These are phyloP conservation scores for Dalbergia oliveri DNA, from an alignment of 306 rosid species.

Conservation along the genomic window DNA sequence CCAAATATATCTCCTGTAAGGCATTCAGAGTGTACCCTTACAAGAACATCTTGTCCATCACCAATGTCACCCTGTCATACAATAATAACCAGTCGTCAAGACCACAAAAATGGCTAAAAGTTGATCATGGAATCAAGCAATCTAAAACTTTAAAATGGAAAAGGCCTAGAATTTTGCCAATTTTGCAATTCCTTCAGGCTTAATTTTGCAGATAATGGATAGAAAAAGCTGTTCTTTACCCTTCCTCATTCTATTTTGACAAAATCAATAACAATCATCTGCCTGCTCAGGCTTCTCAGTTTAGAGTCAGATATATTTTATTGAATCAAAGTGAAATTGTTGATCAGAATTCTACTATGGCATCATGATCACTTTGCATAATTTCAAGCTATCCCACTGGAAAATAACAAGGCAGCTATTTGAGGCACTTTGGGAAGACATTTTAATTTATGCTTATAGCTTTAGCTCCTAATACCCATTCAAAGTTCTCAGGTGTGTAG, in stretches of 20 bases:
- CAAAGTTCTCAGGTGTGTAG: no score
- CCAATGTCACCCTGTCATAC: conserved; percentile 82
- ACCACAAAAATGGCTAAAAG: conserved; percentile 4
- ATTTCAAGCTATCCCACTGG: not conserved
- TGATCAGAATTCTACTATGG: not conserved
- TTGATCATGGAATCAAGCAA: conserved; percentile 16
- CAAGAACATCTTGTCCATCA: conserved; percentile 89
- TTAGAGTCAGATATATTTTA: not conserved
- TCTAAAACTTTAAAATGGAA: conserved; percentile 1
- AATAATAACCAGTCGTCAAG: conserved; percentile 36
- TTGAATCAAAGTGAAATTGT: not conserved
- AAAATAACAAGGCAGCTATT: not conserved
- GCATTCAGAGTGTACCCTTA: conserved; percentile 97
- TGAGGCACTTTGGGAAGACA: not conserved
- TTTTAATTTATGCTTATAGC: not conserved
- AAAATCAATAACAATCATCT: conserved; percentile 10
- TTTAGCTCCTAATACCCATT: not conserved
- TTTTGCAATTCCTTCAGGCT: conserved; percentile 16
- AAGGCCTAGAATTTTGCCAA: conserved; percentile 1
- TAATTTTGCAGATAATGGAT: conserved; percentile 5
- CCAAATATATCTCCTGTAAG: conserved; percentile 98
- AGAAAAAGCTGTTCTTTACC: not conserved
- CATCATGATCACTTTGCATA: conserved; percentile 6
- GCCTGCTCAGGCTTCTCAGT: conserved; percentile 6
- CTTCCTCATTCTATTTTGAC: conserved; percentile 4